A percentile compares a stretch with the other conserved stretches of the same genome.
Evolutionary conservation across 2,329 filamentous ascomycete genomes (phyloP).

Genomic region (Catunica adiposa): DNA sequence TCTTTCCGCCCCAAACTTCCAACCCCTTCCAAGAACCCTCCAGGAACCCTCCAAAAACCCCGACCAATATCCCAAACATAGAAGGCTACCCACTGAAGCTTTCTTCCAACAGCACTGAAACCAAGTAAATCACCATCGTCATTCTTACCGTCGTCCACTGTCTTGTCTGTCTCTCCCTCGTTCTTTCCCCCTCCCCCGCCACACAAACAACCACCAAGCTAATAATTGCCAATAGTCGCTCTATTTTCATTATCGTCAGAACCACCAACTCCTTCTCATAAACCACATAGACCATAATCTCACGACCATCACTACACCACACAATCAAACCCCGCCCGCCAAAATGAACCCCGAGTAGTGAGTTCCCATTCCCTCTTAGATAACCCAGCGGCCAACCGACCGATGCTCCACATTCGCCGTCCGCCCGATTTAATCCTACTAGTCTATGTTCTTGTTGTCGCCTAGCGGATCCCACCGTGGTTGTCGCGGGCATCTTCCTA

Average conservation of each 20-base stretch:
- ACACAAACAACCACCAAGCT: not conserved
- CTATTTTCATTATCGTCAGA: not conserved
- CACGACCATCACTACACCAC: not conserved
- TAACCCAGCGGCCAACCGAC: not conserved
- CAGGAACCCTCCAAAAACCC: no score
- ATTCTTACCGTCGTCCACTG: not conserved
- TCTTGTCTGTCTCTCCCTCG: no score
- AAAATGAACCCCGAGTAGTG: constrained; percentile 91
- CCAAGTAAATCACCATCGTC: not conserved
- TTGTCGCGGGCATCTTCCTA: not conserved
- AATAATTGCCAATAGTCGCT: not conserved
- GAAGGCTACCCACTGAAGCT: no score
- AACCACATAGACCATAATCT: not conserved
- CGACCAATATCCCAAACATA: no score
- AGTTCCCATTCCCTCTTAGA: constrained; percentile 24
- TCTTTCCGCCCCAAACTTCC: no score
- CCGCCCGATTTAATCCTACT: not conserved
- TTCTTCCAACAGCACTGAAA: no score
- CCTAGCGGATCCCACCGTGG: not conserved
- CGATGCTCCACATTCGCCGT: not conserved
- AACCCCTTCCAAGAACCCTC: no score
- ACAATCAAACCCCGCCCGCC: constrained; percentile 20
- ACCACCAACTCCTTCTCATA: not conserved
- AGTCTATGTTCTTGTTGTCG: not conserved
- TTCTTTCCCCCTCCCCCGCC: not conserved